Percentiles rank a stretch among this genome's conserved stretches.
These are phyloP conservation scores for Penicillium egyptiacum DNA, from an alignment of 495 filamentous ascomycete species.

Conservation along the genomic window DNA sequence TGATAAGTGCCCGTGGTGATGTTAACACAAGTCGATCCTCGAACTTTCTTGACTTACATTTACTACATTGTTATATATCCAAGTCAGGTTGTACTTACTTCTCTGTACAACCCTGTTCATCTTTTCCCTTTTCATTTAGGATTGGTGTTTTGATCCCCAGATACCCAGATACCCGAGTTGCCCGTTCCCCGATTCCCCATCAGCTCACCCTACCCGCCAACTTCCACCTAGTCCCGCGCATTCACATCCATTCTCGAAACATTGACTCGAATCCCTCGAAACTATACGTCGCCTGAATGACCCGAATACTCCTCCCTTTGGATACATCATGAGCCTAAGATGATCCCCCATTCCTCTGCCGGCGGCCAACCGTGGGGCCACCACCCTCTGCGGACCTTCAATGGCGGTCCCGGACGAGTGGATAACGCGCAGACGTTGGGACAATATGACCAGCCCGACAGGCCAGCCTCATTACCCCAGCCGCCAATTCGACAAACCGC, in stretches of 20 bases:
- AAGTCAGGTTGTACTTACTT: too few species aligned
- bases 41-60: too few species aligned
- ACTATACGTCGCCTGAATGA: constrained; percentile 7
- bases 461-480: constrained; percentile 14
- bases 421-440: constrained; percentile 30
- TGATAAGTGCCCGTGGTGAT: too few species aligned
- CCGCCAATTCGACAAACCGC: constrained; percentile 33
- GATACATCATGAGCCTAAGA: constrained; percentile 47
- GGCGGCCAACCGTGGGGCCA: constrained; percentile 47
- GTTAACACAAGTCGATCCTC: too few species aligned
- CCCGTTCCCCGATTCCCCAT: background rate
- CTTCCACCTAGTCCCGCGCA: background rate
- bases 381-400: constrained; percentile 39
- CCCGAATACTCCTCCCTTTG: constrained; percentile 14
- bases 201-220: constrained; percentile 3
- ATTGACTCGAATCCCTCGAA: constrained; percentile 23
- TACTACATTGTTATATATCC: too few species aligned
- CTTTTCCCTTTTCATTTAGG: too few species aligned
- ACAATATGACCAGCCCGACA: constrained; percentile 27
- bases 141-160: background rate
- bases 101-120: too few species aligned
- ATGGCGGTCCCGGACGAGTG: constrained; percentile 37
- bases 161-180: constrained; percentile 5
- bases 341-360: constrained; percentile 50
- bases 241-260: background rate